Percentiles rank a stretch among this genome's conserved stretches.
Conservation (phyloP, 129 eudicot species). For the Artemisia annua region DNA sequence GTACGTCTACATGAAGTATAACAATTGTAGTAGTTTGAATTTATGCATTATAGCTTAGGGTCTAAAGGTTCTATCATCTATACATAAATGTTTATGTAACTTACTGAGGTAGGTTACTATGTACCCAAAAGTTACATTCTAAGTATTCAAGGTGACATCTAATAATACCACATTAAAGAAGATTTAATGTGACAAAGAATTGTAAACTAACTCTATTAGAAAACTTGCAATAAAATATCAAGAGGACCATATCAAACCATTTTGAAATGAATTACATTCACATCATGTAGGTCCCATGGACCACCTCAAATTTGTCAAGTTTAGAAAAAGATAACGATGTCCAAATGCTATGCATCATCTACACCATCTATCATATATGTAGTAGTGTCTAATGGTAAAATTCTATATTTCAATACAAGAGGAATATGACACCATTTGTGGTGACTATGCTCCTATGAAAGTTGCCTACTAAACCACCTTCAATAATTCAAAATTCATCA, state of each 20-base stretch:
- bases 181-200: slow-evolving; percentile 14
- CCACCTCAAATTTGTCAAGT: slow-evolving; percentile 44
- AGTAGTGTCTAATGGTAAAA: slow-evolving; percentile 1
- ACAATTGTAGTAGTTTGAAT: too few species aligned
- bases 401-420: slow-evolving; percentile 29
- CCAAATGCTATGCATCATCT: slow-evolving; percentile 24
- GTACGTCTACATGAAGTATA: too few species aligned
- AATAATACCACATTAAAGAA: not conserved
- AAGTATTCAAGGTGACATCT: slow-evolving; percentile 18
- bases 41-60: too few species aligned
- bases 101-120: not conserved
- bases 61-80: too few species aligned
- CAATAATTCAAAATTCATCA: slow-evolving; percentile 36
- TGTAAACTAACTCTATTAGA: slow-evolving; percentile 16
- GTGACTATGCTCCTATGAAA: slow-evolving; percentile 36
- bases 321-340: slow-evolving; percentile 28
- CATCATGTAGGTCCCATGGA: slow-evolving; percentile 44
- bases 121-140: slow-evolving; percentile 18
- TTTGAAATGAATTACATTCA: slow-evolving; percentile 25
- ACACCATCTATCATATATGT: slow-evolving; percentile 18
- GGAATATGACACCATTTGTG: slow-evolving; percentile 39
- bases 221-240: slow-evolving; percentile 28
- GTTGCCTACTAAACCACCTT: slow-evolving; percentile 47
- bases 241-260: slow-evolving; percentile 18
- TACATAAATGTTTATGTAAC: not conserved